Percentiles rank a stretch among this genome's conserved stretches.
phyloP scores from a whole-genome alignment of 768 basidiomycete species.

The Collybia sordida region DNA sequence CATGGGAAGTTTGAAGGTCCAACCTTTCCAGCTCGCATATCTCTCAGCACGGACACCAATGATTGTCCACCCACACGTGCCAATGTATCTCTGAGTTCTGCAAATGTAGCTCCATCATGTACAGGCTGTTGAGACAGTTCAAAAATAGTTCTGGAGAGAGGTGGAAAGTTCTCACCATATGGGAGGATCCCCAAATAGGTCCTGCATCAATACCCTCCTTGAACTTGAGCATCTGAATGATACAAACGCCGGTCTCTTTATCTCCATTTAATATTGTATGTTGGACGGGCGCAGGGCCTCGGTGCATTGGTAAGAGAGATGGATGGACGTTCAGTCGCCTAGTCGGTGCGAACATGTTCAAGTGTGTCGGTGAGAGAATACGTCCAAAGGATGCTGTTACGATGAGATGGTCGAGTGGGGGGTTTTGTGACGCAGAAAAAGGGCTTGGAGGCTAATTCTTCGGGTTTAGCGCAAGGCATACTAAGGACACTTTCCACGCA shows the following conservation, averaged over 20 bases:
- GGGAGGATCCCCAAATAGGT: conserved; percentile 55
- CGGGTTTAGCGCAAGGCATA: neutral
- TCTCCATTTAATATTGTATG: conserved; percentile 72
- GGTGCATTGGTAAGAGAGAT: conserved; percentile 80
- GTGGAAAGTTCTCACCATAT: conserved; percentile 45
- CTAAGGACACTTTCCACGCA: conserved; percentile 22
- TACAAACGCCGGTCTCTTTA: conserved; percentile 72
- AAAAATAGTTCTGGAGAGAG: neutral
- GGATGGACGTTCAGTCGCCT: conserved; percentile 87
- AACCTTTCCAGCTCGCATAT: conserved; percentile 59
- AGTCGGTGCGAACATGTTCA: conserved; percentile 56
- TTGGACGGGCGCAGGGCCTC: conserved; percentile 93
- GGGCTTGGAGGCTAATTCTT: neutral
- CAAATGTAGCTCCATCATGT: conserved; percentile 51
- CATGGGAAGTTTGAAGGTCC: conserved; percentile 7
- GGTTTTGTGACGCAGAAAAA: conserved; percentile 38
- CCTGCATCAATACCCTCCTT: conserved; percentile 80
- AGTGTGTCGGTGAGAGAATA: conserved; percentile 65
- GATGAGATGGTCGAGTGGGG: conserved; percentile 52
- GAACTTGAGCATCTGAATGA: conserved; percentile 73
- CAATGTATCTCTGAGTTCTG: conserved; percentile 53
- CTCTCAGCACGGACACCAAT: conserved; percentile 68
- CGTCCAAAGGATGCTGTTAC: conserved; percentile 92
- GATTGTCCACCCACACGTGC: conserved; percentile 66
- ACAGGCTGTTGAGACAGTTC: conserved; percentile 41